Conservation (phyloP, 208 protist species). For the Trypanosoma grayi region DNA sequence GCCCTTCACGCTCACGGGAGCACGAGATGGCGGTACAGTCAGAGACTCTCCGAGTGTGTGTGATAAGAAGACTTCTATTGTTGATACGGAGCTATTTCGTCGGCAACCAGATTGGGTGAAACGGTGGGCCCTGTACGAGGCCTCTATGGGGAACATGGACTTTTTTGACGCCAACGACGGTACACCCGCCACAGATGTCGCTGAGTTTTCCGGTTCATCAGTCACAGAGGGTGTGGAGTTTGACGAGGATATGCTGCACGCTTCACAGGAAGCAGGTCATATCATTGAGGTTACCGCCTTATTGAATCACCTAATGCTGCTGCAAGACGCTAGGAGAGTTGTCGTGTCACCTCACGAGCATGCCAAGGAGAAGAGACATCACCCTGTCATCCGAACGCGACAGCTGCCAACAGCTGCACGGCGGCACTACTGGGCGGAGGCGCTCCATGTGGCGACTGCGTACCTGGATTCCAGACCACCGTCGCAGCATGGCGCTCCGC, state of each 20-base stretch:
- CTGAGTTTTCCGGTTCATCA: not conserved
- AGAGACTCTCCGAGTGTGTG: not conserved
- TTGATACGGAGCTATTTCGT: not conserved
- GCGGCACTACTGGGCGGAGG: conserved; percentile 25
- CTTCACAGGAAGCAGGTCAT: conserved; percentile 5
- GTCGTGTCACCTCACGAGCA: not conserved
- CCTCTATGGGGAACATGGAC: conserved; percentile 85
- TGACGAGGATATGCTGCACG: conserved; percentile 4
- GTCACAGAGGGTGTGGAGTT: not conserved
- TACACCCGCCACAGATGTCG: not conserved
- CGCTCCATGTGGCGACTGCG: conserved; percentile 10
- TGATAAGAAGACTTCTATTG: not conserved
- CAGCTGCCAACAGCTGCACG: not conserved
- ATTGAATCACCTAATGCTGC: conserved; percentile 35
- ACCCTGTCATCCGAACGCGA: not conserved
- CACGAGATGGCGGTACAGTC: not conserved
- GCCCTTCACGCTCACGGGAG: not conserved
- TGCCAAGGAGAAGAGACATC: not conserved
- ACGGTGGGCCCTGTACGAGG: conserved; percentile 83
- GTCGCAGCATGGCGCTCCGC: not conserved
- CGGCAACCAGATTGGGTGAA: conserved; percentile 71
- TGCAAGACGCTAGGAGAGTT: conserved; percentile 28
- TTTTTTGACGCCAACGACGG: conserved; percentile 28
- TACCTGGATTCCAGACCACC: not conserved
- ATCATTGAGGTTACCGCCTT: conserved; percentile 25